Evolutionary conservation across 139 green algal genomes (phyloP).

Genomic region (Chlamydomonas eustigma): DNA sequence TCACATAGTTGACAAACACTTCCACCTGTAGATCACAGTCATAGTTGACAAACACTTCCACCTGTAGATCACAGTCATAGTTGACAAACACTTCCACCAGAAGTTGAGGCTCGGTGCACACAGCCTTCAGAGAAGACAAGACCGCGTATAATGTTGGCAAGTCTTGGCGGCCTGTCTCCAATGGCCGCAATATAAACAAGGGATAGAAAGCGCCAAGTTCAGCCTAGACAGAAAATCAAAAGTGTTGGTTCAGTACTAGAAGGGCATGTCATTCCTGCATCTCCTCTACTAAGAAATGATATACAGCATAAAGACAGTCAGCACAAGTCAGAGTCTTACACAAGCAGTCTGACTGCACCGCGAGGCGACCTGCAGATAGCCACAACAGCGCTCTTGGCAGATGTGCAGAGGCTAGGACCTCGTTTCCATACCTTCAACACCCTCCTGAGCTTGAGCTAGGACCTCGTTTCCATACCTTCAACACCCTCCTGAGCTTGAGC

Average conservation of each 20-base stretch:
- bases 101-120: constrained; percentile 58
- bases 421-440: constrained; percentile 25
- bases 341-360: no score
- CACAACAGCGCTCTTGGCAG: no score
- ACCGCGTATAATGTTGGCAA: constrained; percentile 30
- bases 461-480: constrained; percentile 39
- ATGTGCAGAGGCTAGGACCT: no score
- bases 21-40: no score
- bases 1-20: no score
- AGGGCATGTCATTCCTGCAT: no score
- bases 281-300: no score
- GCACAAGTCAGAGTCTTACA: no score
- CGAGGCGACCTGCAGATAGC: no score
- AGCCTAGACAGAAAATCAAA: constrained; percentile 59
- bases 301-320: no score
- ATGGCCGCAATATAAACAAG: constrained; percentile 74
- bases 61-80: constrained; percentile 88
- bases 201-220: constrained; percentile 90
- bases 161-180: constrained; percentile 57
- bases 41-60: no score
- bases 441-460: constrained; percentile 29
- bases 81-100: constrained; percentile 92
- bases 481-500: constrained; percentile 25
- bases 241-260: no score
- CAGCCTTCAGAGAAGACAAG: constrained; percentile 37